Base-by-base conservation (phyloP, 2,329 filamentous ascomycete genomes). In the Aspergillus tamarii region DNA sequence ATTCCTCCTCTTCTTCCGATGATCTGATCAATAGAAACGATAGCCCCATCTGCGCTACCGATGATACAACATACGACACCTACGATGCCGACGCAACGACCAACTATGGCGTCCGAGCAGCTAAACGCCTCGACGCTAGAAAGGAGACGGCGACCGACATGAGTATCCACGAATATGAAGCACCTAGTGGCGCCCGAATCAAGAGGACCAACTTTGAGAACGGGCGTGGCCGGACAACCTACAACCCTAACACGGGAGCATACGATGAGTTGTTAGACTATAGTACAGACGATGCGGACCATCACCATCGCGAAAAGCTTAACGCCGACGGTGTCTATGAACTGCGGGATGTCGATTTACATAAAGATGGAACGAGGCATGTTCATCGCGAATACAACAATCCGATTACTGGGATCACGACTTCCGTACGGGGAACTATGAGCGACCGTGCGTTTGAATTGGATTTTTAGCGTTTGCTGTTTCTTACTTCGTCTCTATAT, bases 391-490 rank as follows among this genome's bases (percentile, higher is more conserved):
- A 52, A 14, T 52, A 30, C 3, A 30, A 32, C 16, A 30, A 52
- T n/a, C 48, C 48, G 12, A 52, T 52, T 30, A 5, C 26, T 10
- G 48, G 48, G 7, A 30, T 23, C 21, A 23, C 48, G 1, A 52
- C 26, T 4, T 32, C 26, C 1, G 21, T 52, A 11, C 1, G 1
- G 48, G 48, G 26, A 14, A 28, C 12, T 10, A 52, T 52, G 48
- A 32, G 26, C 28, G 48, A 32, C 23, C 48, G 28, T 30, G 30
- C 52, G 16, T 54, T 54, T 54, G 30, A 36, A 10, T 2, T 14
- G 16, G 52, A 16, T 0, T 36, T 36, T 16, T 54, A 28, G 77
- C 94, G 12, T 19, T n/a, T 30, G 4, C 8, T 10, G 6, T 11
- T 28, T 28, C 3, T 50, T 28, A 26, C 28, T 3, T 0, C 3